Evolutionary conservation across 352 stramenopile species (phyloP).

Genomic region (Phytopythium cucurbitacearum): DNA sequence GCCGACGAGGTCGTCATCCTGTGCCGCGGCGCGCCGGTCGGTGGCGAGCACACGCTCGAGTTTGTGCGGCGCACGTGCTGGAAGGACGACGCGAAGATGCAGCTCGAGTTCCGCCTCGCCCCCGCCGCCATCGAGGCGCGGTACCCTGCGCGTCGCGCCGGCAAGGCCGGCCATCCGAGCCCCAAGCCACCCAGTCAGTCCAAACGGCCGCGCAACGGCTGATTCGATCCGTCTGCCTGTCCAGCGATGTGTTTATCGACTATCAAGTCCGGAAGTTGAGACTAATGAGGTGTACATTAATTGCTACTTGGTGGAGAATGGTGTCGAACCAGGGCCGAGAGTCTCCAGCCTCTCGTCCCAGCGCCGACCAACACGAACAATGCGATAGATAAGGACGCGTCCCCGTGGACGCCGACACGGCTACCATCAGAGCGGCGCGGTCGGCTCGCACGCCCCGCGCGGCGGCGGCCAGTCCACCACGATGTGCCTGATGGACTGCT

Average conservation of each 20-base stretch:
- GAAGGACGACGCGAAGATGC: constrained; percentile 37
- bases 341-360: too few relatives aligned
- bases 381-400: neutral
- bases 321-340: too few relatives aligned
- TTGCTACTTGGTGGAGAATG: too few relatives aligned
- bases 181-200: too few relatives aligned
- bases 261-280: too few relatives aligned
- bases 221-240: too few relatives aligned
- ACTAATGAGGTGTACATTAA: too few relatives aligned
- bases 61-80: constrained; percentile 64
- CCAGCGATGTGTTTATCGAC: too few relatives aligned
- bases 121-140: constrained; percentile 4
- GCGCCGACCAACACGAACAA: neutral
- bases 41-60: constrained; percentile 57
- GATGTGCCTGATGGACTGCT: constrained; percentile 36
- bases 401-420: too few relatives aligned
- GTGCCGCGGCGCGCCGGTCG: constrained; percentile 37
- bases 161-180: neutral
- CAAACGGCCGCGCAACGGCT: too few relatives aligned
- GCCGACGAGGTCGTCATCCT: constrained; percentile 57
- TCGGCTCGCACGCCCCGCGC: neutral
- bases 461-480: constrained; percentile 30
- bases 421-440: neutral
- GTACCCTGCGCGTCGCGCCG: neutral
- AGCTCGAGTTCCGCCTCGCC: constrained; percentile 50